Conservation (phyloP, 2,329 filamentous ascomycete genomes). For the Phialocephala sp. region DNA sequence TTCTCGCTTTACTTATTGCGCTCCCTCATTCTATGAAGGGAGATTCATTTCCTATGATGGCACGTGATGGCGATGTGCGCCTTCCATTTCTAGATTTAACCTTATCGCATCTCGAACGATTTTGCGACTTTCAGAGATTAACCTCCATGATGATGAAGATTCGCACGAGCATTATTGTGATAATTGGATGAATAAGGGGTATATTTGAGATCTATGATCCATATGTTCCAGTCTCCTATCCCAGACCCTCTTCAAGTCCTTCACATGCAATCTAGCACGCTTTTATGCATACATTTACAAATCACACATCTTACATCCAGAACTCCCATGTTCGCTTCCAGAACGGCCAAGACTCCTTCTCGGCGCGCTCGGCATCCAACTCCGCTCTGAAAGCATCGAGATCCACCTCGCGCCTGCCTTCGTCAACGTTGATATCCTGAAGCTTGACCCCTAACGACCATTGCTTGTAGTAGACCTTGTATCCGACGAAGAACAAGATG, state of each 20-base stretch:
- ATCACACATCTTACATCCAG: slow-evolving; percentile 24
- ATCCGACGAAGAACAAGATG: slow-evolving; percentile 63
- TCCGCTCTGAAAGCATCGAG: slow-evolving; percentile 40
- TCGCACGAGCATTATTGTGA: no score
- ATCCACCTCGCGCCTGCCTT: slow-evolving; percentile 41
- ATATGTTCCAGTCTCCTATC: not conserved
- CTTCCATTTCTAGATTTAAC: no score
- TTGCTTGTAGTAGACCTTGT: slow-evolving; percentile 61
- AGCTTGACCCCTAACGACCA: slow-evolving; percentile 39
- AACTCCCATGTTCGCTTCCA: slow-evolving; percentile 41
- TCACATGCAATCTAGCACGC: not conserved
- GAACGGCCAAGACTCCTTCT: slow-evolving; percentile 38
- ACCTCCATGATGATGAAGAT: no score
- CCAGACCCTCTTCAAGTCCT: not conserved
- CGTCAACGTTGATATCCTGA: slow-evolving; percentile 40
- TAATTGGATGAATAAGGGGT: no score
- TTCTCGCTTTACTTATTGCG: no score
- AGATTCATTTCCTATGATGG: no score
- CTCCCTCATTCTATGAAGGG: no score
- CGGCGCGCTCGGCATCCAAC: slow-evolving; percentile 39
- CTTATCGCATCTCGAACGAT: no score
- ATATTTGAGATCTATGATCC: no score
- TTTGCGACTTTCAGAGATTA: no score
- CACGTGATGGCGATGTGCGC: no score
- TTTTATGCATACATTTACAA: slow-evolving; percentile 6